Base-by-base conservation (phyloP, 2,329 filamentous ascomycete genomes). In the Neospermospora avenae region DNA sequence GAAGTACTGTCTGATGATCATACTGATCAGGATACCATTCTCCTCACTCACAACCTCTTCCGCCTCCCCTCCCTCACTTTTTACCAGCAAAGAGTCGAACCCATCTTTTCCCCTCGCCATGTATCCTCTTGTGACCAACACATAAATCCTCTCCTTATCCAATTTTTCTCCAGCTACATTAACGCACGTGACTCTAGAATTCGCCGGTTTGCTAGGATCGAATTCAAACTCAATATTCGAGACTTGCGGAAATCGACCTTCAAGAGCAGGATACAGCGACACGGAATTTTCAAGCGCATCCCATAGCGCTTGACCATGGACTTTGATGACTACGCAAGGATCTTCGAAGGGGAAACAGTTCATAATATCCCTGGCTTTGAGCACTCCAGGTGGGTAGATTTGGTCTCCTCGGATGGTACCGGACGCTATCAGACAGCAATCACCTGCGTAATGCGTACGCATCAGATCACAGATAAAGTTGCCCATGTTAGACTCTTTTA, bases 401-500 rank as follows among this genome's bases (percentile, higher is more conserved):
- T 62, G 60, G 28, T 62, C 60, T 14, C 60, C 60, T 25, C 60
- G 57, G 25, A 62, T 62, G 10, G 60, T 62, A 14, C 60, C 60
- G 8, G 57, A n/a, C n/a, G 60, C 60, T 8, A 62, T 57, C 20
- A 62, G 44, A 35, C 60, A 59, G 42, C 60, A 62, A 44, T 62
- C 60, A 4, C 60, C 60, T 10, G 28, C 28, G 53, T 62, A 62
- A 49, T 62, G 60, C 28, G 52, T 59, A 14, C 60, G 57, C 60
- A 62, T 62, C 14, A 62, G 34, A 45, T 62, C 60, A 42, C 57
- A 62, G 28, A 62, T 48, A 25, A 62, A 59, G 31, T 62, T 62
- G 8, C 60, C 60, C 60, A 62, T 62, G 22, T 62, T 62, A 4
- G 60, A 62, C 39, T 62, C 60, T 41, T 59, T 62, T 24, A 62